Evolutionary conservation across 1,284 basidiomycete species (phyloP), one percentile per base, ranked within the genome.

Genomic region (Mycosarcoma maydis): DNA sequence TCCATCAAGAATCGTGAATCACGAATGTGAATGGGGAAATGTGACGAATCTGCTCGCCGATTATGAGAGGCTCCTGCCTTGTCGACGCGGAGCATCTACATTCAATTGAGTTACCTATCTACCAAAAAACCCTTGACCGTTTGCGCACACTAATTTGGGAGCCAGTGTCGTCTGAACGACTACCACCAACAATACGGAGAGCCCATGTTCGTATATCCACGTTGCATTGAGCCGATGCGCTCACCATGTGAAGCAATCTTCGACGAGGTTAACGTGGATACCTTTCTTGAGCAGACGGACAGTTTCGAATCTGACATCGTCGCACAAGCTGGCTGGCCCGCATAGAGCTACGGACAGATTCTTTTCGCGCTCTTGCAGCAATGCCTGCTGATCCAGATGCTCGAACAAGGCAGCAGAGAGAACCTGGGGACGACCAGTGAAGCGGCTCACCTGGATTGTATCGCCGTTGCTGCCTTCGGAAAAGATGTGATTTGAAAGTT

Each of bases 221-320:
- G n/a, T n/a, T n/a, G n/a, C n/a, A n/a, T n/a, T n/a, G n/a, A n/a
- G n/a, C n/a, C n/a, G n/a, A n/a, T n/a, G 9, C 5, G 5, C 16
- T 43, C 23, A 66, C 62, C 62, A 66, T 3, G 55, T 59, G 34
- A 67, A 67, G 43, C 57, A 60, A 39, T 67, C 64, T 23, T 67
- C 57, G 16, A 55, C 26, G 22, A 67, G 43, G 13, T 54, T 42
- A 24, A 60, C 48, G 23, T 67, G 27, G 20, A 47, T 17, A 4
- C 64, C 57, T 17, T 27, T 42, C 45, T 56, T 60, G 16, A 67
- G 40, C 40, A 67, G 34, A 1, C 38, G 11, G 19, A 67, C 52
- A 3, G 49, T 44, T 19, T 67, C 57, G 17, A 32, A 52, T 16
- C 64, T 30, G 14, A 67, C 64, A n/a, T 51, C 52, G 40, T 67